phyloP scores from a whole-genome alignment of 2,329 filamentous ascomycete species.

The Seiridium unicorne region DNA sequence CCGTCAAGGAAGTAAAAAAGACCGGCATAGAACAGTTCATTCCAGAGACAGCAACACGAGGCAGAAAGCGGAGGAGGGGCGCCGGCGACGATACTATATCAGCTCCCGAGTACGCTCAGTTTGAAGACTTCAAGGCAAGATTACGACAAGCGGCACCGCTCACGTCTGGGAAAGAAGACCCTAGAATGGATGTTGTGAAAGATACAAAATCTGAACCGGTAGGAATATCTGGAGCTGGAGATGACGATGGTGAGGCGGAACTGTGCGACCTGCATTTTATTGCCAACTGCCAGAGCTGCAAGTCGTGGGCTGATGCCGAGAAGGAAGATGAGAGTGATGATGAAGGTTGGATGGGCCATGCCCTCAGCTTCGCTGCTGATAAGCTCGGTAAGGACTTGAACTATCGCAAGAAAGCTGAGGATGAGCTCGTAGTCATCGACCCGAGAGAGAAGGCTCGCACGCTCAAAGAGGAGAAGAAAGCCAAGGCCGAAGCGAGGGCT shows the following conservation, averaged over 20 bases:
- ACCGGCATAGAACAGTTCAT: slow-evolving; percentile 73
- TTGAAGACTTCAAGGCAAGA: slow-evolving; percentile 78
- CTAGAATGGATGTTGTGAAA: too few species aligned
- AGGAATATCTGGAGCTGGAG: slow-evolving; percentile 7
- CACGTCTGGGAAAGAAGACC: slow-evolving; percentile 23
- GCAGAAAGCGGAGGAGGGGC: slow-evolving; percentile 66
- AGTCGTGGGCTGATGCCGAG: slow-evolving; percentile 70
- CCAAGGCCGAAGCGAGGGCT: slow-evolving; percentile 52
- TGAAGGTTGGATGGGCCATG: slow-evolving; percentile 81
- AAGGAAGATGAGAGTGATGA: slow-evolving; percentile 59
- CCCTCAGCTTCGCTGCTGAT: slow-evolving; percentile 83
- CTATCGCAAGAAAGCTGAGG: slow-evolving; percentile 87
- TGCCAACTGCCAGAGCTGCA: slow-evolving; percentile 89
- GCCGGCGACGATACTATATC: slow-evolving; percentile 45
- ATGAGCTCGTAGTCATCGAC: slow-evolving; percentile 91
- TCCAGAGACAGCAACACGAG: slow-evolving; percentile 66
- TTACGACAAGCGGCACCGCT: slow-evolving; percentile 53
- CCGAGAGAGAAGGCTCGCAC: slow-evolving; percentile 78
- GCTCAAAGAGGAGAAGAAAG: slow-evolving; percentile 63
- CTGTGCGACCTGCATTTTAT: slow-evolving; percentile 96
- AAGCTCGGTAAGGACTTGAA: slow-evolving; percentile 86
- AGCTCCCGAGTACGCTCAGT: slow-evolving; percentile 64
- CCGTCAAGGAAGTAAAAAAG: slow-evolving; percentile 58
- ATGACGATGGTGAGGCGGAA: slow-evolving; percentile 66
- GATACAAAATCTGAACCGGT: too few species aligned